A percentile compares a stretch with the other conserved stretches of the same genome.
Evolutionary conservation across 805 yeast genomes (phyloP).

Genomic region (Ogataea degrootiae): DNA sequence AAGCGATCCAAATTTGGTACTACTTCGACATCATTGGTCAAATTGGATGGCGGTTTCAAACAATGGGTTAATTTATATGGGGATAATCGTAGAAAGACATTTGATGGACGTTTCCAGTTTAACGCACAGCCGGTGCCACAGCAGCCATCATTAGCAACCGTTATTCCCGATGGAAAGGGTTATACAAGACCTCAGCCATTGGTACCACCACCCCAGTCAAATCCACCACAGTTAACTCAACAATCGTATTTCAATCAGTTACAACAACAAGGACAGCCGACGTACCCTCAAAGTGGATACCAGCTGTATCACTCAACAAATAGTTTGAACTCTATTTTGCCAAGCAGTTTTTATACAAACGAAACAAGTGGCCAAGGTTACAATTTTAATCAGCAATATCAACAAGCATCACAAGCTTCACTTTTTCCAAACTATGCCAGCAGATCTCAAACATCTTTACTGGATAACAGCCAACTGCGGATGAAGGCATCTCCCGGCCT

Average conservation of each 20-base stretch:
- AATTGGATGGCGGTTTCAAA: slow-evolving; percentile 41
- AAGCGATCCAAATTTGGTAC: slow-evolving; percentile 3
- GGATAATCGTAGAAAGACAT: slow-evolving; percentile 20
- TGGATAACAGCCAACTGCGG: background rate
- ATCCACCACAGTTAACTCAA: background rate
- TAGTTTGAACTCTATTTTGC: too few relatives aligned
- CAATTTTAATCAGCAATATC: background rate
- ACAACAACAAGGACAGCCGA: background rate
- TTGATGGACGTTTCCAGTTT: slow-evolving; percentile 6
- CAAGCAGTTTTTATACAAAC: too few relatives aligned
- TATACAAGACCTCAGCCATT: background rate
- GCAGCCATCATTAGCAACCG: slow-evolving; percentile 5
- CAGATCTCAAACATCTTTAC: too few relatives aligned
- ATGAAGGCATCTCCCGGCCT: background rate
- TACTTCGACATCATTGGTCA: slow-evolving; percentile 7
- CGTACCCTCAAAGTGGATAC: background rate
- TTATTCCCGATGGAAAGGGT: slow-evolving; percentile 4
- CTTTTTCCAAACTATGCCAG: too few relatives aligned
- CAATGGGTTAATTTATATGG: slow-evolving; percentile 36
- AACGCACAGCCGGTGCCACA: slow-evolving; percentile 4
- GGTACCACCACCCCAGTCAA: slow-evolving; percentile 1
- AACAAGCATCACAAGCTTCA: background rate
- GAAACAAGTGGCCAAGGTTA: too few relatives aligned
- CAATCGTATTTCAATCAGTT: background rate
- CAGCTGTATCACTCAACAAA: background rate